Evolutionary conservation across 2,329 filamentous ascomycete species (phyloP).

Genomic region (Ceratocystis papillata): DNA sequence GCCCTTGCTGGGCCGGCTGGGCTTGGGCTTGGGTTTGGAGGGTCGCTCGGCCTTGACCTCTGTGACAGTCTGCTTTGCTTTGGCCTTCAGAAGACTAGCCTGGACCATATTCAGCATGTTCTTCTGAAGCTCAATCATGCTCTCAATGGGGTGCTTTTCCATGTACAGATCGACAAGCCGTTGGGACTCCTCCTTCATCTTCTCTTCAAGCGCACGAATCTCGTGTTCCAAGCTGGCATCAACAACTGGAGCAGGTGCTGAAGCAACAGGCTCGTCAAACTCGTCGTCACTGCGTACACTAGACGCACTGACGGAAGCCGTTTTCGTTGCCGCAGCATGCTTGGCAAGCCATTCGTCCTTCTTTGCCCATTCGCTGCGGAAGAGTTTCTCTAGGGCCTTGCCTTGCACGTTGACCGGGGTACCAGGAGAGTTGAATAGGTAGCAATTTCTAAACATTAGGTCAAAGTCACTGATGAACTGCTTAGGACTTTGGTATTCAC

Average conservation of each 20-base stretch:
- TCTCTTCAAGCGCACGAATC: conserved; percentile 44
- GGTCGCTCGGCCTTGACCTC: conserved; percentile 48
- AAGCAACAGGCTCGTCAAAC: conserved; percentile 52
- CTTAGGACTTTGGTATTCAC: conserved; percentile 69
- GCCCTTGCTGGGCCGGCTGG: conserved; percentile 35
- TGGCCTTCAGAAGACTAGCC: conserved; percentile 62
- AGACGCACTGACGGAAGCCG: conserved; percentile 47
- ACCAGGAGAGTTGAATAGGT: conserved; percentile 69
- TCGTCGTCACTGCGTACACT: conserved; percentile 60
- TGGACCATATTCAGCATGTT: conserved; percentile 55
- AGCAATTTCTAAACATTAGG: conserved; percentile 81
- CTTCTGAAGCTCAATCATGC: conserved; percentile 46
- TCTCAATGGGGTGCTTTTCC: conserved; percentile 42
- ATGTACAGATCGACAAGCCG: conserved; percentile 47
- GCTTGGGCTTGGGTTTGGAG: conserved; percentile 43
- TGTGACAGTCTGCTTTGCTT: conserved; percentile 45
- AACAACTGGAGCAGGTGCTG: conserved; percentile 29
- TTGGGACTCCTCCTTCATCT: conserved; percentile 45
- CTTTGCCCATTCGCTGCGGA: conserved; percentile 62
- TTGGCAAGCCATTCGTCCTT: conserved; percentile 74
- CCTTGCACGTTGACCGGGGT: conserved; percentile 65
- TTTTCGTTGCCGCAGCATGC: conserved; percentile 48
- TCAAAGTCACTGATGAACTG: conserved; percentile 78
- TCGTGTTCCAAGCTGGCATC: conserved; percentile 36
- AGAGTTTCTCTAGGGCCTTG: conserved; percentile 61